Base-by-base conservation (phyloP, 2,329 filamentous ascomycete genomes). In the Aspergillus cejpii region DNA sequence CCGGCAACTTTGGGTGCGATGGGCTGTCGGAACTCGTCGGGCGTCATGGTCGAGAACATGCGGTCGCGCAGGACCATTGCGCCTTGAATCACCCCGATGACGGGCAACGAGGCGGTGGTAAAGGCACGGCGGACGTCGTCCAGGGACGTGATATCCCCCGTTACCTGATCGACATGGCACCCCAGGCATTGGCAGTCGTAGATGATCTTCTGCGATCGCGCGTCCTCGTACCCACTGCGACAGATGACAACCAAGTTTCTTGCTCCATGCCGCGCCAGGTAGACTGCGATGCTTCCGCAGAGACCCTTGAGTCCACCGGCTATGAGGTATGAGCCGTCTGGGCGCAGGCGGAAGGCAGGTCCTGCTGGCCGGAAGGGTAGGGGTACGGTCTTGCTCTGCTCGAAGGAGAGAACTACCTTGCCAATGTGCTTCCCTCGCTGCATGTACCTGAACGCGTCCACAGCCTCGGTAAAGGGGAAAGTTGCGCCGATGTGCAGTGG, bases 361-460 rank as follows among this genome's bases (percentile, higher is more conserved):
- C 14, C 14, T 11, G 29, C 23, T 15, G 42, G 37, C 5, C 45
- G 21, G 6, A 42, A 45, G 8, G 39, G 14, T 12, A 37, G 39
- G 17, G 19, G 3, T 8, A 17, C 14, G 3, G 11, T 15, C 11
- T 28, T 21, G 19, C 5, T 48, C 52, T 12, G 52, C 61, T 12
- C 41, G 49, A 26, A 63, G 6, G 51, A 50, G 12, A 71, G 47
- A 7, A 70, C 64, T 1, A 71, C 50, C 48, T 70, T 71, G 3
- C 70, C 68, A 1, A 67, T 61, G 39, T 70, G 67, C 2, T 54
- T 52, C 0, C 66, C 67, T 5, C 53, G 37, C 5, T 61, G 61
- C 40, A 71, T 60, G 41, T 54, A 59, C 2, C 37, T 26, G 14
- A 71, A 50, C 0, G 65, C 67, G 3, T 44, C 41, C 6, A 20